Conservation (phyloP, 768 basidiomycete species). For the Zangia roseola region DNA sequence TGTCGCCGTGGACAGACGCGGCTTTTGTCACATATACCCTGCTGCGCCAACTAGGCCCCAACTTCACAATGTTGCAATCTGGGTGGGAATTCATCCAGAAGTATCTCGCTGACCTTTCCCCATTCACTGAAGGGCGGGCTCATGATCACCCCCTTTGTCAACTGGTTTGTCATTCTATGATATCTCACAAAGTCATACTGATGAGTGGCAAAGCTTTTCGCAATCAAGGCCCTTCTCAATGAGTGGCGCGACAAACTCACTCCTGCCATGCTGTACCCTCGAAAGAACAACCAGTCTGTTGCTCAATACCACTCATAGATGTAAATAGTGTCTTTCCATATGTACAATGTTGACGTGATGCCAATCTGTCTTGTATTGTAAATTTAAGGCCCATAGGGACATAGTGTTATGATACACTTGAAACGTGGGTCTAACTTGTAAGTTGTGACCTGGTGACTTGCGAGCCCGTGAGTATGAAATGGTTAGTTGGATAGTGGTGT, state of each 20-base stretch:
- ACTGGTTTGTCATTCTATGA: conserved; percentile 11
- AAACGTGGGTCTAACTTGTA: conserved; percentile 18
- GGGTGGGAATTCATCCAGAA: conserved; percentile 13
- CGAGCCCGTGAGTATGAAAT: conserved; percentile 11
- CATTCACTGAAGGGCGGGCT: not conserved
- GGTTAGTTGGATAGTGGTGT: conserved; percentile 6
- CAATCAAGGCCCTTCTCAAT: conserved; percentile 9
- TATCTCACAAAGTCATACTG: not conserved
- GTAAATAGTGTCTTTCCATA: not conserved
- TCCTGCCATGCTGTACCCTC: conserved; percentile 2
- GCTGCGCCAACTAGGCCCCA: conserved; percentile 16
- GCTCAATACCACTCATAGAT: not conserved
- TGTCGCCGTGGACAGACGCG: conserved; percentile 19
- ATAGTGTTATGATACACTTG: conserved; percentile 27
- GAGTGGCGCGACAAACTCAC: conserved; percentile 10
- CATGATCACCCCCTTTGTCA: conserved; percentile 14
- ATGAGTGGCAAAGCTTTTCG: conserved; percentile 11
- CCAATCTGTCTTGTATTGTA: conserved; percentile 8
- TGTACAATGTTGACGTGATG: conserved; percentile 5
- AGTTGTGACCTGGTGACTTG: conserved; percentile 4
- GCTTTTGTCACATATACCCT: conserved; percentile 14
- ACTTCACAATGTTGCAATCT: conserved; percentile 8
- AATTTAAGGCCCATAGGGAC: conserved; percentile 6
- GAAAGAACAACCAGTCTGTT: not conserved
- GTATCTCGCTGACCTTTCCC: conserved; percentile 10